Conservation (phyloP, 768 basidiomycete species). For the Naganishia vaughanmartiniae region DNA sequence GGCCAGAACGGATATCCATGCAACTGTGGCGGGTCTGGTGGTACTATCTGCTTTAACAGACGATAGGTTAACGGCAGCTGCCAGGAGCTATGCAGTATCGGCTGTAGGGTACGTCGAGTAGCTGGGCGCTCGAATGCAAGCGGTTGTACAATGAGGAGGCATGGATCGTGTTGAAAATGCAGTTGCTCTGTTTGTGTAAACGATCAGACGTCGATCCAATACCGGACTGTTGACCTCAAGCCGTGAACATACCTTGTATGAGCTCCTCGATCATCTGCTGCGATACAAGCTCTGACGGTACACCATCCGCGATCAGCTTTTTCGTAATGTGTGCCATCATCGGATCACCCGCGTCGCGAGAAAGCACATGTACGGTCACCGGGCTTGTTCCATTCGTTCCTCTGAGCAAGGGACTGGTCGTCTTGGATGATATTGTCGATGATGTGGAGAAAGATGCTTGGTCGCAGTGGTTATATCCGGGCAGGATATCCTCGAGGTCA, state of each 20-base stretch:
- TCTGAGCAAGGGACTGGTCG: neutral
- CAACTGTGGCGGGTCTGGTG: neutral
- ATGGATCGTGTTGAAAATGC: constrained; percentile 16
- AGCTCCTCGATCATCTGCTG: constrained; percentile 10
- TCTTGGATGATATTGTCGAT: neutral
- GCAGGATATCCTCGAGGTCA: neutral
- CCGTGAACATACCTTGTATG: neutral
- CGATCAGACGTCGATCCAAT: neutral
- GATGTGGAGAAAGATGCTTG: neutral
- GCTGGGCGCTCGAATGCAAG: neutral
- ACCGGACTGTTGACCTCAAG: neutral
- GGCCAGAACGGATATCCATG: constrained; percentile 23
- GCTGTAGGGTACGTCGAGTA: neutral
- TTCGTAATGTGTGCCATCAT: constrained; percentile 8
- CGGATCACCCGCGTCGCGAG: constrained; percentile 1
- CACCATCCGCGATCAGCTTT: neutral
- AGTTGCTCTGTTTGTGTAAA: constrained; percentile 1
- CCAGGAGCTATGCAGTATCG: too few relatives aligned
- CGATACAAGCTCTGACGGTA: constrained; percentile 1
- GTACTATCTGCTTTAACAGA: neutral
- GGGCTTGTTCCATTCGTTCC: neutral
- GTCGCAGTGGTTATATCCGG: neutral
- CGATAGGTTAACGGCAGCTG: neutral
- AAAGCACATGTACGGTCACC: constrained; percentile 1
- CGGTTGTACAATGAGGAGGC: constrained; percentile 6